These are phyloP conservation scores for Kodamaea sp. DNA, from an alignment of 1,139 yeast genomes.

Conservation along the genomic window DNA sequence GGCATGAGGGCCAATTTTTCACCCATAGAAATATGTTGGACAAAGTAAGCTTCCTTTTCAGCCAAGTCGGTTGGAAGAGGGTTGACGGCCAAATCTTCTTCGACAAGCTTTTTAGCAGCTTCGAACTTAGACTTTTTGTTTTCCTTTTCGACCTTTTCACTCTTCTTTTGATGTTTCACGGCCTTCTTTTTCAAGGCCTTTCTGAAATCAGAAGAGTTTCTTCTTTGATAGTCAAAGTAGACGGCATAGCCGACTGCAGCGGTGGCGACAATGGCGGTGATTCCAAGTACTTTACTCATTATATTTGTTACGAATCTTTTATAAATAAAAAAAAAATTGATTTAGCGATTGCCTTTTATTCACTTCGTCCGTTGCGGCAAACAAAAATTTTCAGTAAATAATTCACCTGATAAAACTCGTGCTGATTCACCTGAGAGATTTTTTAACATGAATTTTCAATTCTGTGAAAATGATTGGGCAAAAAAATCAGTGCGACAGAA, in stretches of 20 bases:
- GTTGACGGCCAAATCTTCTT: slow-evolving; percentile 58
- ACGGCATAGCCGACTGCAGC: slow-evolving; percentile 70
- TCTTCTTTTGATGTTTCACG: slow-evolving; percentile 54
- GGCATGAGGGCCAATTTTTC: slow-evolving; percentile 64
- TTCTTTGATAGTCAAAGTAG: slow-evolving; percentile 90
- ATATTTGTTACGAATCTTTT: slow-evolving; percentile 1
- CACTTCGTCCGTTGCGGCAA: too few species aligned
- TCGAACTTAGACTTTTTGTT: slow-evolving; percentile 59
- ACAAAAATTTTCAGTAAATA: too few species aligned
- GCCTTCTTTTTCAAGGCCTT: slow-evolving; percentile 62
- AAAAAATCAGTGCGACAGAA: slow-evolving; percentile 2
- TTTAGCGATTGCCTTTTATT: too few species aligned
- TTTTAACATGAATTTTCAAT: not conserved
- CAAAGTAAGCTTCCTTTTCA: slow-evolving; percentile 74
- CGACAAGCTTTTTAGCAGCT: slow-evolving; percentile 58
- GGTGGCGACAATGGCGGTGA: slow-evolving; percentile 50
- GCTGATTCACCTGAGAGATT: too few species aligned
- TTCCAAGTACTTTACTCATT: slow-evolving; percentile 43
- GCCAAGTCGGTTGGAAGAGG: slow-evolving; percentile 73
- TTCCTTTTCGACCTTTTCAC: slow-evolving; percentile 54
- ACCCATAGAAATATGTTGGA: slow-evolving; percentile 79
- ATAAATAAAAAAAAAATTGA: too few species aligned
- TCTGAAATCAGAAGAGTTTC: slow-evolving; percentile 80
- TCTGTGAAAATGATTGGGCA: slow-evolving; percentile 18
- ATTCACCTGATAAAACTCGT: too few species aligned